These are phyloP conservation scores for Tilletiopsis washingtonensis DNA, from an alignment of 1,284 basidiomycete species.

Conservation along the genomic window DNA sequence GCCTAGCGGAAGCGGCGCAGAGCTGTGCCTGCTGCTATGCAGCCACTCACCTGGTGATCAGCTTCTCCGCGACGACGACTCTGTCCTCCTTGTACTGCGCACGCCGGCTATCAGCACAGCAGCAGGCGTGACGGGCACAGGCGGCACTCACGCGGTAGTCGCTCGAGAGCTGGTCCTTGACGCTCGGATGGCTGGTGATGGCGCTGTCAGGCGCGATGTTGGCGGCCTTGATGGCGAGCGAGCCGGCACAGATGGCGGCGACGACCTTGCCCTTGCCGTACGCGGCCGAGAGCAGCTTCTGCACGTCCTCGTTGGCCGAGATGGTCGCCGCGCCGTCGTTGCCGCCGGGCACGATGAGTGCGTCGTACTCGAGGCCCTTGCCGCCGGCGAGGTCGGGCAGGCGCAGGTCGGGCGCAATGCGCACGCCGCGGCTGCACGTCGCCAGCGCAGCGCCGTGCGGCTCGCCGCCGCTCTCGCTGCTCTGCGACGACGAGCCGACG, in stretches of 20 bases:
- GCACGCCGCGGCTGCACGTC: conserved; percentile 34
- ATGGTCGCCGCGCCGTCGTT: conserved; percentile 70
- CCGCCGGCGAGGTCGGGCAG: conserved; percentile 21
- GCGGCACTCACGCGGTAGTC: conserved; percentile 46
- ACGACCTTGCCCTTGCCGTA: conserved; percentile 49
- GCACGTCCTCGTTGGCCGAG: conserved; percentile 57
- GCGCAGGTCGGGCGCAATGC: conserved; percentile 30
- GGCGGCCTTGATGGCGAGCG: conserved; percentile 61
- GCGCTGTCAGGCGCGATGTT: conserved; percentile 54
- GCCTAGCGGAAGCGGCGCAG: too few relatives aligned
- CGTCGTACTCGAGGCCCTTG: conserved; percentile 56
- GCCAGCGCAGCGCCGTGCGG: conserved; percentile 17
- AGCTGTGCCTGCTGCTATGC: not conserved
- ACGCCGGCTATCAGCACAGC: too few relatives aligned
- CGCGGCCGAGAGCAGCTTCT: conserved; percentile 60
- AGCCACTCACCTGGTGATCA: conserved; percentile 62
- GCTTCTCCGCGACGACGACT: conserved; percentile 61
- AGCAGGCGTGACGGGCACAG: too few relatives aligned
- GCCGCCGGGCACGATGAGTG: conserved; percentile 70
- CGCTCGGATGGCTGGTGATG: conserved; percentile 72
- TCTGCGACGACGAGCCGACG: conserved; percentile 20
- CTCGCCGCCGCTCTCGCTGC: conserved; percentile 4
- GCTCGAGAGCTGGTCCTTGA: conserved; percentile 56
- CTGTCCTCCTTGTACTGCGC: conserved; percentile 68
- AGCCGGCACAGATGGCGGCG: conserved; percentile 44